Conservation (phyloP, 106 monocot species). For the Chionographis japonica region DNA sequence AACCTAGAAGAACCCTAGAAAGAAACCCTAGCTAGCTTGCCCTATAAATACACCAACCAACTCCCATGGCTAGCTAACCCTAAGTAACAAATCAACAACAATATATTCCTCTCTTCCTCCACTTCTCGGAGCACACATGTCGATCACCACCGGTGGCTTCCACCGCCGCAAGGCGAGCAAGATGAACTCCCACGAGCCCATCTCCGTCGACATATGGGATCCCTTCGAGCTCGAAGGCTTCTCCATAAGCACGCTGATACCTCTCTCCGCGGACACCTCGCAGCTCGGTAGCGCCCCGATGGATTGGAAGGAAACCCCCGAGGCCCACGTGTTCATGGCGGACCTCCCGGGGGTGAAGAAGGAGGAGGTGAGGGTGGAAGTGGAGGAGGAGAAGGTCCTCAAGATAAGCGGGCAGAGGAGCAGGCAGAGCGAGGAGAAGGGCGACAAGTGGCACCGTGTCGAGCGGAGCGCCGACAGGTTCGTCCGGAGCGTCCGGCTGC, state of each 20-base stretch:
- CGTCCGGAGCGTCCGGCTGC: conserved; percentile 22
- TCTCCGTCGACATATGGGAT: conserved; percentile 24
- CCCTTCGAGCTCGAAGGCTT: conserved; percentile 15
- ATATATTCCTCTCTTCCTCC: too few relatives aligned
- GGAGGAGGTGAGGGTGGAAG: conserved; percentile 40
- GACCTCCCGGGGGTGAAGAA: conserved; percentile 41
- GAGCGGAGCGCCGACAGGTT: conserved; percentile 29
- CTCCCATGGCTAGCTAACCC: too few relatives aligned
- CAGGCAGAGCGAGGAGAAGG: conserved; percentile 19
- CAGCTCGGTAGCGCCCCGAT: background rate
- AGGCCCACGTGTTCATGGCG: conserved; percentile 36
- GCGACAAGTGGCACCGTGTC: conserved; percentile 31
- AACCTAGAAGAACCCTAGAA: too few relatives aligned
- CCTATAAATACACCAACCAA: too few relatives aligned
- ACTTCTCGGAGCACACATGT: conserved; percentile 1
- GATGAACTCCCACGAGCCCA: conserved; percentile 7
- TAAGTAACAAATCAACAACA: too few relatives aligned
- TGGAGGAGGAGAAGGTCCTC: conserved; percentile 45
- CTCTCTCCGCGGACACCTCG: background rate
- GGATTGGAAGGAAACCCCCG: conserved; percentile 56
- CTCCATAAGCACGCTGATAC: background rate
- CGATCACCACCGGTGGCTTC: conserved; percentile 8
- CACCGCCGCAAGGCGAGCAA: conserved; percentile 9
- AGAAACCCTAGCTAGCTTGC: too few relatives aligned
- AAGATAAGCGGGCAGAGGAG: conserved; percentile 41